Conservation (phyloP, 1,139 yeast species). For the Taphrina sp. region DNA sequence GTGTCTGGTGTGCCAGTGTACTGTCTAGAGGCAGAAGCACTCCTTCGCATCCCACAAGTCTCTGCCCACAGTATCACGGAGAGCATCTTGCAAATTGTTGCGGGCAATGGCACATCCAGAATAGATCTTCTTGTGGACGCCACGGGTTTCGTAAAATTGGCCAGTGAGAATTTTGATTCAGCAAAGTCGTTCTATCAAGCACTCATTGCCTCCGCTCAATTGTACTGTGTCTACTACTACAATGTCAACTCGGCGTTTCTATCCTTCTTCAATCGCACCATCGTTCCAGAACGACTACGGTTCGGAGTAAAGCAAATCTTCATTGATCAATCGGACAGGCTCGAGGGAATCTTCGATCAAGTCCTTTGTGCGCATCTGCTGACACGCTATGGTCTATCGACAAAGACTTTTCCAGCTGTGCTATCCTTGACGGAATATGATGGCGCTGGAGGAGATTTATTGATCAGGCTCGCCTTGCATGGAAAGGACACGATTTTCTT, state of each 20-base stretch:
- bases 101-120: no score
- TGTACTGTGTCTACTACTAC: neutral
- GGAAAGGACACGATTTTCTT: neutral
- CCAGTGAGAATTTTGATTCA: no score
- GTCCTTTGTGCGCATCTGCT: conserved; percentile 1
- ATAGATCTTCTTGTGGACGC: neutral
- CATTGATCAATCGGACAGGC: conserved; percentile 9
- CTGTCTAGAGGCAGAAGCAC: no score
- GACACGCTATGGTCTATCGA: neutral
- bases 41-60: no score
- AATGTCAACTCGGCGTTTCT: conserved; percentile 3
- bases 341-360: conserved; percentile 6
- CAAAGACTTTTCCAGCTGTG: conserved; percentile 1
- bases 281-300: neutral
- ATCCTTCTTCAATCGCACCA: neutral
- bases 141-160: neutral
- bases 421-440: neutral
- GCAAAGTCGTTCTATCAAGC: no score
- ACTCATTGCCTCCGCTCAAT: no score
- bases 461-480: neutral
- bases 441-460: neutral
- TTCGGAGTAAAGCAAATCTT: neutral
- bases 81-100: neutral
- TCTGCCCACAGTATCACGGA: no score
- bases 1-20: neutral